Percentiles rank a stretch among this genome's conserved stretches.
phyloP scores from a whole-genome alignment of 2,329 filamentous ascomycete species.

The Colletotrichum sp. region DNA sequence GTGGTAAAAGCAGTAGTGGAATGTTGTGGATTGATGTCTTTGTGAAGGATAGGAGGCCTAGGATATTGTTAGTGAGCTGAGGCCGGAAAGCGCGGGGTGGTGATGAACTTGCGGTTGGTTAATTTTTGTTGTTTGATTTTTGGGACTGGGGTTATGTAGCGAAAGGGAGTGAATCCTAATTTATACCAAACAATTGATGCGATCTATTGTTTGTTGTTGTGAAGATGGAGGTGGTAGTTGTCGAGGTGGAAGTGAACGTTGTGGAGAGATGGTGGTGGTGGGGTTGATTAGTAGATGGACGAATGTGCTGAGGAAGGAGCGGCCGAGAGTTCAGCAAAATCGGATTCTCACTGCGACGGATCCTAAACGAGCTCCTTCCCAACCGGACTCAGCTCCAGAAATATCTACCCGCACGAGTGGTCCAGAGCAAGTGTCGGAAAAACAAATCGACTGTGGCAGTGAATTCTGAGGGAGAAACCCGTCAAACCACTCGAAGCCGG shows the following conservation, averaged over 20 bases:
- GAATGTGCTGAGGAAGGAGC: neutral
- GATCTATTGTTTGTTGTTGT: neutral
- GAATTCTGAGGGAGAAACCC: neutral
- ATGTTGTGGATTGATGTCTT: neutral
- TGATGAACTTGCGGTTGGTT: neutral
- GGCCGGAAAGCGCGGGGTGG: neutral
- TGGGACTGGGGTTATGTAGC: fast-evolving
- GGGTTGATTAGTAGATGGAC: neutral
- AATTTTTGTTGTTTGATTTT: neutral
- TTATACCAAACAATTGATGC: neutral
- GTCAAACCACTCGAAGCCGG: neutral
- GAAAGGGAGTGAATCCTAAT: neutral
- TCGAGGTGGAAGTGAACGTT: neutral
- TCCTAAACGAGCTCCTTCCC: neutral
- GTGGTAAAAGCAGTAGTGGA: neutral
- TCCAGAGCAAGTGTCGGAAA: neutral
- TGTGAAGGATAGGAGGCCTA: neutral
- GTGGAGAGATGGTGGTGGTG: neutral
- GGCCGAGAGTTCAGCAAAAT: neutral
- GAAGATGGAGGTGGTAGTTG: neutral
- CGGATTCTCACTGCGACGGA: neutral
- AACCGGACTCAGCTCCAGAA: neutral
- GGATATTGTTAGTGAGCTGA: neutral
- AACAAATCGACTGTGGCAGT: neutral
- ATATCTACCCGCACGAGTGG: neutral